Conservation (phyloP, 495 filamentous ascomycete genomes). For the Letharia columbiana region DNA sequence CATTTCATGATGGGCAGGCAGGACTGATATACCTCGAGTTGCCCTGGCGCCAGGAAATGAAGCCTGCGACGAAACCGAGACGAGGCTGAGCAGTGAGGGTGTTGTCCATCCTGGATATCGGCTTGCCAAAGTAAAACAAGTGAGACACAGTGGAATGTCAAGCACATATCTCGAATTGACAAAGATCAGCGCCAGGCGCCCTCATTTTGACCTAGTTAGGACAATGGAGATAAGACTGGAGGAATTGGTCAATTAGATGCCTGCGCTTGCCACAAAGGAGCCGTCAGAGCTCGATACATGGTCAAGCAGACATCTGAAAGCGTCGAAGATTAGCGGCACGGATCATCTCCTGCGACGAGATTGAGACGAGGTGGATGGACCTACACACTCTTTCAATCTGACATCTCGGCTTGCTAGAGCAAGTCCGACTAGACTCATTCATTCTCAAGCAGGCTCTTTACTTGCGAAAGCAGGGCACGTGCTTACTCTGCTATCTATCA, state of each 20-base stretch:
- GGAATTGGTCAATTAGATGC: neutral
- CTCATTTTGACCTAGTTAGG: neutral
- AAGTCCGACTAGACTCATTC: neutral
- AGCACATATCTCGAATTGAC: neutral
- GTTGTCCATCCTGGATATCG: neutral
- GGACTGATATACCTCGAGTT: neutral
- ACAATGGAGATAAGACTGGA: neutral
- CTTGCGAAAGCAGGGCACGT: neutral
- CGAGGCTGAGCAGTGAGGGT: neutral
- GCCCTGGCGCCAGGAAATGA: neutral
- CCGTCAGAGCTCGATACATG: neutral
- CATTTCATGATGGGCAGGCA: neutral
- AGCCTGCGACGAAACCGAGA: neutral
- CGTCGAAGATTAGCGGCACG: neutral
- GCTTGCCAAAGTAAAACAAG: neutral
- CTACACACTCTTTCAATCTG: neutral
- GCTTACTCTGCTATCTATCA: neutral
- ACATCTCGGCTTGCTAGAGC: neutral
- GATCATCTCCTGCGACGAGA: neutral
- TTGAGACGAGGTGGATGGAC: neutral
- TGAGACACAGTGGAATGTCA: neutral
- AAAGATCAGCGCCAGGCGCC: neutral
- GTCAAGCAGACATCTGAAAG: neutral
- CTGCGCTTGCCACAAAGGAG: neutral
- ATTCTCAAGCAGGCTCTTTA: neutral